Evolutionary conservation across 805 yeast species (phyloP).

Genomic region (Pichia gijzeniarum): DNA sequence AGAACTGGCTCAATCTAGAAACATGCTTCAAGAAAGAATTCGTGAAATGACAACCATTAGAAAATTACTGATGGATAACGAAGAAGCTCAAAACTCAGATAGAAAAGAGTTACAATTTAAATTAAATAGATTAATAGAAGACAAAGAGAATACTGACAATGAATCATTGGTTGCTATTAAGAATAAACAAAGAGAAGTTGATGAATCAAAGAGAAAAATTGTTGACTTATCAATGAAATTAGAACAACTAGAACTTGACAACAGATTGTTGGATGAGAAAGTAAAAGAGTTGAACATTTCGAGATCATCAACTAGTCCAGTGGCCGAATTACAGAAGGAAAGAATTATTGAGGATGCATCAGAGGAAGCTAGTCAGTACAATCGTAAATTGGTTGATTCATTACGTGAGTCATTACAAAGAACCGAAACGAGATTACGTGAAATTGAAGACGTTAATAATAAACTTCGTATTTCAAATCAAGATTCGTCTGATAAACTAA

Average conservation of each 20-base stretch:
- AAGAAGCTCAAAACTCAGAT: constrained; percentile 46
- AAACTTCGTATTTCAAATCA: constrained; percentile 57
- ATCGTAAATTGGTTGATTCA: constrained; percentile 29
- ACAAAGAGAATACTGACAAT: constrained; percentile 52
- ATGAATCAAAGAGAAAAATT: constrained; percentile 48
- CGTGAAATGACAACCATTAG: constrained; percentile 73
- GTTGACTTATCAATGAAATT: constrained; percentile 26
- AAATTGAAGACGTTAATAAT: constrained; percentile 46
- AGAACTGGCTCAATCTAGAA: constrained; percentile 70
- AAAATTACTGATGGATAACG: constrained; percentile 59
- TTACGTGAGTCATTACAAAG: constrained; percentile 48
- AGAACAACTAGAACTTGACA: constrained; percentile 12
- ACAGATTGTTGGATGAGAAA: constrained; percentile 8
- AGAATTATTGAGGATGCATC: not conserved
- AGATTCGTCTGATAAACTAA: constrained; percentile 60
- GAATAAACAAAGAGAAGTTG: constrained; percentile 59
- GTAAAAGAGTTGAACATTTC: not conserved
- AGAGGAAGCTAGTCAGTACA: constrained; percentile 10
- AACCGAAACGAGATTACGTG: constrained; percentile 46
- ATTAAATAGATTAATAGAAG: constrained; percentile 48
- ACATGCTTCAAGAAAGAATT: constrained; percentile 70
- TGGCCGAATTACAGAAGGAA: no score
- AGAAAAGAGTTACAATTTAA: constrained; percentile 51
- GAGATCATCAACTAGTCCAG: not conserved
- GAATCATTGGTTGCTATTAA: constrained; percentile 43